Evolutionary conservation across 2,329 filamentous ascomycete genomes (phyloP).

Genomic region (Dactylellina leptospora): DNA sequence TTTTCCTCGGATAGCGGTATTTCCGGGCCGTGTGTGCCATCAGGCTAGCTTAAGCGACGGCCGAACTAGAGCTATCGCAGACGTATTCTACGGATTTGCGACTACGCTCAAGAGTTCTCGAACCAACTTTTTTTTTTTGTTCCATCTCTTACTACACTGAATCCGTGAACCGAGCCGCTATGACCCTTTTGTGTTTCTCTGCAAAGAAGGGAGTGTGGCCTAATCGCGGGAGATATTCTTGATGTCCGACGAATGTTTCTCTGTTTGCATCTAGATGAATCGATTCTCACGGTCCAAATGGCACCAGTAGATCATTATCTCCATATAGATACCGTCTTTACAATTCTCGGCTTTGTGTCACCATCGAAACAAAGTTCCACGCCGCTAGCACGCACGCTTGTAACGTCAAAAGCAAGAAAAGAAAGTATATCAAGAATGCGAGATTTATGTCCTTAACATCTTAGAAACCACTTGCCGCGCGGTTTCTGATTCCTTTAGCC

Average conservation of each 20-base stretch:
- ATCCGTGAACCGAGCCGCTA: constrained; percentile 23
- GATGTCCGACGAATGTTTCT: not conserved
- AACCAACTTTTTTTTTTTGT: not conserved
- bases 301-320: not conserved
- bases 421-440: too few species aligned
- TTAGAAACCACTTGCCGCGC: too few species aligned
- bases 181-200: not conserved
- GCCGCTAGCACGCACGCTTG: not conserved
- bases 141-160: not conserved
- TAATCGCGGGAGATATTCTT: constrained; percentile 7
- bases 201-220: not conserved
- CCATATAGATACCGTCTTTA: not conserved
- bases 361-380: not conserved
- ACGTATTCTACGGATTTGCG: not conserved
- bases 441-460: too few species aligned
- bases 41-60: constrained; percentile 37
- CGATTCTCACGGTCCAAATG: not conserved
- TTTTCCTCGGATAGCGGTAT: constrained; percentile 30
- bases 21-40: constrained; percentile 29
- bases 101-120: not conserved
- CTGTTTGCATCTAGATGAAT: not conserved
- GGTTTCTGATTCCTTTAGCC: too few species aligned
- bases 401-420: too few species aligned
- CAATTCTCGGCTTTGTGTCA: not conserved
- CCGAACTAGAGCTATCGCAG: not conserved